phyloP scores from a whole-genome alignment of 768 basidiomycete genomes.

The Suillus sp. region DNA sequence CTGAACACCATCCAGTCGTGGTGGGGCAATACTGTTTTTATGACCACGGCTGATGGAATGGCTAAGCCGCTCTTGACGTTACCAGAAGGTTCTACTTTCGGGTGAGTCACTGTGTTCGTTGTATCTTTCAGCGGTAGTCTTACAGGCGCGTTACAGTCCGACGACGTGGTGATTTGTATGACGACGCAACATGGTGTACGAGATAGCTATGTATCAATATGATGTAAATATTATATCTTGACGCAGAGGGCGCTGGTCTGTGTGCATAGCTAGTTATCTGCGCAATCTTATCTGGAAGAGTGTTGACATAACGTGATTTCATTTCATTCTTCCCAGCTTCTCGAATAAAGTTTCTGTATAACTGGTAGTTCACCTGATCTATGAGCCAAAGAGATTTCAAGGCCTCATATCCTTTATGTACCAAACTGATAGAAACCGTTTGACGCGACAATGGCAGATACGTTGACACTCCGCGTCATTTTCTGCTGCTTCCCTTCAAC shows the following conservation, averaged over 20 bases:
- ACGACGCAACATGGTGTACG: neutral
- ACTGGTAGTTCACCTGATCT: too few species aligned
- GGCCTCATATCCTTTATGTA: neutral
- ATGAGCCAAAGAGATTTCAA: too few species aligned
- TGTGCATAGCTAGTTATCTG: neutral
- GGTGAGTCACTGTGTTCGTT: constrained; percentile 22
- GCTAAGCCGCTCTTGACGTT: constrained; percentile 17
- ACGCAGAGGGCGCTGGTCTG: neutral
- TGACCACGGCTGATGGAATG: constrained; percentile 33
- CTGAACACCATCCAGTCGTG: constrained; percentile 52
- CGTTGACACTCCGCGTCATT: too few species aligned
- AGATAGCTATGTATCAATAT: neutral
- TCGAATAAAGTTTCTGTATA: neutral
- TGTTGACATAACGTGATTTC: neutral
- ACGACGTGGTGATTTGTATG: constrained; percentile 1
- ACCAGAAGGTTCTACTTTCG: constrained; percentile 25
- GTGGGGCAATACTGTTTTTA: constrained; percentile 66
- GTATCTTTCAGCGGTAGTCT: neutral
- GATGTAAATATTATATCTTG: neutral
- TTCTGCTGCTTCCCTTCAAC: too few species aligned
- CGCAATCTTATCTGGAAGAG: neutral
- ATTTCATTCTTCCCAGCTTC: neutral
- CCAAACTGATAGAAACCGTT: too few species aligned
- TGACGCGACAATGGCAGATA: too few species aligned
- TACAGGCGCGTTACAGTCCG: neutral